Evolutionary conservation across 345 rosid species (phyloP).

Genomic region (Pugionium dolabratum): DNA sequence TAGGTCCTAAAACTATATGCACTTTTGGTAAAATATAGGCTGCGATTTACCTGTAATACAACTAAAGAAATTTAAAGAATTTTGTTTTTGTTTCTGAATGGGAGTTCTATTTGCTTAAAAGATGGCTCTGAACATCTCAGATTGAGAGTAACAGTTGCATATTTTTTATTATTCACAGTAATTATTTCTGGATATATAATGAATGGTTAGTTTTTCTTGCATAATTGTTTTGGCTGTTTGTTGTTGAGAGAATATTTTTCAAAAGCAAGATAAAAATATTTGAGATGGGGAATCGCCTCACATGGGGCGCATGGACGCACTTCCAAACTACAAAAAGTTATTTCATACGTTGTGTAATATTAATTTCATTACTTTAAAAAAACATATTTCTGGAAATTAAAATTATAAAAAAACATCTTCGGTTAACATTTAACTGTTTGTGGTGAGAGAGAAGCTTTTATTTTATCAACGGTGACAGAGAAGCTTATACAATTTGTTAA

Average conservation of each 20-base stretch:
- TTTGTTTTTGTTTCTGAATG: too few species aligned
- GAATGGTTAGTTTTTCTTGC: constrained; percentile 21
- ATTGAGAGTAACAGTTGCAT: constrained; percentile 11
- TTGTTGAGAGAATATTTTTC: constrained; percentile 25
- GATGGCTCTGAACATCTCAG: neutral
- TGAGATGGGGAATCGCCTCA: constrained; percentile 37
- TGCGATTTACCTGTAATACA: too few species aligned
- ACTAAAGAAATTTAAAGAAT: too few species aligned
- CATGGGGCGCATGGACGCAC: constrained; percentile 35
- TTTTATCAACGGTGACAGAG: too few species aligned
- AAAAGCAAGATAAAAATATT: neutral
- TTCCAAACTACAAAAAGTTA: constrained; percentile 26
- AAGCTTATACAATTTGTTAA: neutral
- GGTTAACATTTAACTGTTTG: constrained; percentile 36
- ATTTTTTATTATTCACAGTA: constrained; percentile 9
- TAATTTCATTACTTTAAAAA: neutral
- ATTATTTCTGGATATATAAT: too few species aligned
- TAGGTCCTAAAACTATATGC: too few species aligned
- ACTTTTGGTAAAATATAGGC: too few species aligned
- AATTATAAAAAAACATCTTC: constrained; percentile 33
- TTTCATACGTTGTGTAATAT: constrained; percentile 28
- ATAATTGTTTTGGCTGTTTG: constrained; percentile 31
- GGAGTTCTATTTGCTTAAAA: too few species aligned
- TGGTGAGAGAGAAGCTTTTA: constrained; percentile 13
- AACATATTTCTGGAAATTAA: neutral